Evolutionary conservation across 2,329 filamentous ascomycete genomes (phyloP).

Genomic region (Colletotrichum abscissum): DNA sequence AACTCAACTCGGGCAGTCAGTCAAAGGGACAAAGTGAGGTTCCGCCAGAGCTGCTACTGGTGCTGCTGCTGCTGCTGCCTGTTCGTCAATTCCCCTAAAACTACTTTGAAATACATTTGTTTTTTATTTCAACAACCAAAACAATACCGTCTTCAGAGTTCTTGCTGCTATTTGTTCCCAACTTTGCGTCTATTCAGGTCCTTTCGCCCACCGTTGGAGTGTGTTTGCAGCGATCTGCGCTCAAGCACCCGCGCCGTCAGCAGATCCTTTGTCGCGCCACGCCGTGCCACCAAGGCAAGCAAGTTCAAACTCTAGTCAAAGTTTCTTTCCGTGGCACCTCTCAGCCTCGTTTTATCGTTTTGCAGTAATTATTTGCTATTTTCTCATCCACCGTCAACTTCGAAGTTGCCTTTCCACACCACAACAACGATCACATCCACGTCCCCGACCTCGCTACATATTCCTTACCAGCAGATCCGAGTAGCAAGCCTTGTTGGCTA

Average conservation of each 20-base stretch:
- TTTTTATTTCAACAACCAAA: too few species aligned
- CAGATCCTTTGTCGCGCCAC: background rate
- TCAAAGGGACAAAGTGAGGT: background rate
- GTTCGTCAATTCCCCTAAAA: too few species aligned
- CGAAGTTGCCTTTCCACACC: background rate
- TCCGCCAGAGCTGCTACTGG: too few species aligned
- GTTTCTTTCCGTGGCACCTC: background rate
- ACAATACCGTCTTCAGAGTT: too few species aligned
- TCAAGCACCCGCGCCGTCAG: background rate
- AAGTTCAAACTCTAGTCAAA: background rate
- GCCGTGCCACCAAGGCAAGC: background rate
- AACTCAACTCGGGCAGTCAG: background rate
- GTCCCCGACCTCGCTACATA: background rate
- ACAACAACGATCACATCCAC: background rate
- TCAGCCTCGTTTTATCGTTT: background rate
- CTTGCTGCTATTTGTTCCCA: too few species aligned
- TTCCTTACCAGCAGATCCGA: fast-evolving
- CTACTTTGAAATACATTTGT: too few species aligned
- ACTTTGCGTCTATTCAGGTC: background rate
- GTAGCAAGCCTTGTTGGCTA: slow-evolving; percentile 35
- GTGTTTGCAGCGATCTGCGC: background rate
- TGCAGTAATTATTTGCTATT: too few species aligned
- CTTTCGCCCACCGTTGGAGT: too few species aligned
- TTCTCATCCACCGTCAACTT: background rate
- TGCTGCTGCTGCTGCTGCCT: background rate